phyloP scores from a whole-genome alignment of 305 asterid species.

The Plantago coronopus region DNA sequence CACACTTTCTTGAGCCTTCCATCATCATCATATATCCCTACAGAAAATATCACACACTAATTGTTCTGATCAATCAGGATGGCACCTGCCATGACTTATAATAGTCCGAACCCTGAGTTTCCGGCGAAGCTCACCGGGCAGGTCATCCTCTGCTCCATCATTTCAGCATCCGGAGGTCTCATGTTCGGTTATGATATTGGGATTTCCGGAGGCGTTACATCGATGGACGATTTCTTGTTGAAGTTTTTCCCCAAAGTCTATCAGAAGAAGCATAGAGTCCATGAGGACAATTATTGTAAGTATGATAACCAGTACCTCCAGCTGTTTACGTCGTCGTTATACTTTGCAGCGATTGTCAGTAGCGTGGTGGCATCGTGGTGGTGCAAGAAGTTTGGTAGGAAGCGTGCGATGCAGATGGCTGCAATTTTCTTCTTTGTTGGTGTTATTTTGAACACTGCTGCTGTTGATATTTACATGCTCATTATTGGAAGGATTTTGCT shows the following conservation, averaged over 20 bases:
- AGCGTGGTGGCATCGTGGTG: background rate
- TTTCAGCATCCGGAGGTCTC: constrained; percentile 6
- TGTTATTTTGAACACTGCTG: background rate
- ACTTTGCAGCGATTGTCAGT: background rate
- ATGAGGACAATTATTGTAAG: constrained; percentile 1
- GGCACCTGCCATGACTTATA: background rate
- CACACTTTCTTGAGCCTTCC: too few species aligned
- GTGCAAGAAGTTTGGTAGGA: constrained; percentile 3
- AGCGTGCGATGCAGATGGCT: constrained; percentile 1
- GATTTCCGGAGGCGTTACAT: background rate
- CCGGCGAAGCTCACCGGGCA: constrained; percentile 3
- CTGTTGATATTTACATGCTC: background rate
- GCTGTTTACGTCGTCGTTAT: constrained; percentile 2
- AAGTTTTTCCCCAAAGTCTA: background rate
- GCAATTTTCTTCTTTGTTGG: background rate
- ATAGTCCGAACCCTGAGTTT: background rate
- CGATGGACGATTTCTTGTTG: background rate
- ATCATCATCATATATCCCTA: too few species aligned
- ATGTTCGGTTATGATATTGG: constrained; percentile 3
- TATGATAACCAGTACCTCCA: background rate
- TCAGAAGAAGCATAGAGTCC: background rate
- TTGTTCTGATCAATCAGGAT: background rate
- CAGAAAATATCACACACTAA: too few species aligned
- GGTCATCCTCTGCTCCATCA: background rate
- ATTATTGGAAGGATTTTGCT: constrained; percentile 1